Evolutionary conservation across 495 filamentous ascomycete species (phyloP), one percentile per base, ranked within the genome.

Genomic region (Talaromyces nanjingensis): DNA sequence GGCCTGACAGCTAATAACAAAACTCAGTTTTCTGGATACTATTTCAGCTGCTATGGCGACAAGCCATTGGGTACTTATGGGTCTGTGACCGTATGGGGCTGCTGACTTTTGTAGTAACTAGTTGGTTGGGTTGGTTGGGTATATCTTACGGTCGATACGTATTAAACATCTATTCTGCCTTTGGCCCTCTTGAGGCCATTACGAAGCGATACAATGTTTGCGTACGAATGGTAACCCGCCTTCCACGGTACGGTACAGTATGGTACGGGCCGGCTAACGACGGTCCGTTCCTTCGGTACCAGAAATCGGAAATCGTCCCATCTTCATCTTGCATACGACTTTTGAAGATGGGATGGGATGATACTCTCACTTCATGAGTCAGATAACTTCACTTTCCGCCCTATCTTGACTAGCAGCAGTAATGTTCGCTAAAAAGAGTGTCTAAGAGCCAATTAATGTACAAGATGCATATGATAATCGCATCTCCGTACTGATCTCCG

Each of bases 211-310:
- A 42, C 37, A 42, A 16, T 42, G 31, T 16, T 24, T 18, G 4
- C 25, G 54, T 27, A 27, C 11, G 16, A 33, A 33, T 29, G 14
- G 14, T 42, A 42, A 42, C 37, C 9, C 11, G 49, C 18, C 6
- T 24, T 53, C 12, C 49, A 20, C 24, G 49, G 49, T 59, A 59
- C 56, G 27, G 27, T 59, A 59, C 20, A 22, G 27, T 37, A 37
- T 20, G 56, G 31, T 22, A 59, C 31, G 4, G 27, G 8, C 6
- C 56, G 56, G 56, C 56, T 59, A 59, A 59, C 27, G 24, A 22
- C 56, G 56, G 56, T 34, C 56, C 56, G 56, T 59, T 37, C 56
- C 56, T 59, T 33, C 56, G 56, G 56, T 34, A 33, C 56, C 56
- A 59, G 54, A 29, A 55, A 18, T 55, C 25, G 20, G 49, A 18